A percentile compares a stretch with the other conserved stretches of the same genome.
phyloP scores from a whole-genome alignment of 2,329 filamentous ascomycete species.

The Fusarium mexicanum region DNA sequence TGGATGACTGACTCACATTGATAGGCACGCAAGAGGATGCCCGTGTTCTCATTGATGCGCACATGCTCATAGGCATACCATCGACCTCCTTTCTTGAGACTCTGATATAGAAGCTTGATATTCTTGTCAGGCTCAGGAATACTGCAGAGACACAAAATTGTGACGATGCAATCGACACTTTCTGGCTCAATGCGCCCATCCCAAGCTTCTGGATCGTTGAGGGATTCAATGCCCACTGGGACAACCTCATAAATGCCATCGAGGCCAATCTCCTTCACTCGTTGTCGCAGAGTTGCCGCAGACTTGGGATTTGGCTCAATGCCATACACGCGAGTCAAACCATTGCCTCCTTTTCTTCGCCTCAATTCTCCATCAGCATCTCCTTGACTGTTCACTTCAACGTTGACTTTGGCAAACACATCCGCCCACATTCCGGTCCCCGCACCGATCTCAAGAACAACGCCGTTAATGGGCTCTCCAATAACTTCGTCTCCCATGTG shows the following conservation, averaged over 20 bases:
- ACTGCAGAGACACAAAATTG: conserved; percentile 70
- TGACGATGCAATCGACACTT: conserved; percentile 68
- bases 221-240: conserved; percentile 69
- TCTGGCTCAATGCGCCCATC: conserved; percentile 59
- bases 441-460: conserved; percentile 70
- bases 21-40: conserved; percentile 56
- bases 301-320: conserved; percentile 70
- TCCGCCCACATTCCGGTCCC: conserved; percentile 70
- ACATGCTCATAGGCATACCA: conserved; percentile 75
- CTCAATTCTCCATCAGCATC: conserved; percentile 31
- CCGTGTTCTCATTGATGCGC: conserved; percentile 47
- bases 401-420: conserved; percentile 54
- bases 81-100: conserved; percentile 68
- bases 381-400: conserved; percentile 5
- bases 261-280: conserved; percentile 62
- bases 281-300: conserved; percentile 57
- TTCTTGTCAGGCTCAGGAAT: conserved; percentile 69
- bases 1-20: conserved; percentile 56
- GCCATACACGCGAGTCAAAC: conserved; percentile 65
- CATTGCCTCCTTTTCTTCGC: conserved; percentile 21
- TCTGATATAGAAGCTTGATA: conserved; percentile 63
- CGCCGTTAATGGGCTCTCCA: conserved; percentile 56
- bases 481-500: conserved; percentile 46
- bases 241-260: conserved; percentile 68
- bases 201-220: conserved; percentile 55